Base-by-base conservation (phyloP, 164 flowering plant genomes). In the Annona cherimola region DNA sequence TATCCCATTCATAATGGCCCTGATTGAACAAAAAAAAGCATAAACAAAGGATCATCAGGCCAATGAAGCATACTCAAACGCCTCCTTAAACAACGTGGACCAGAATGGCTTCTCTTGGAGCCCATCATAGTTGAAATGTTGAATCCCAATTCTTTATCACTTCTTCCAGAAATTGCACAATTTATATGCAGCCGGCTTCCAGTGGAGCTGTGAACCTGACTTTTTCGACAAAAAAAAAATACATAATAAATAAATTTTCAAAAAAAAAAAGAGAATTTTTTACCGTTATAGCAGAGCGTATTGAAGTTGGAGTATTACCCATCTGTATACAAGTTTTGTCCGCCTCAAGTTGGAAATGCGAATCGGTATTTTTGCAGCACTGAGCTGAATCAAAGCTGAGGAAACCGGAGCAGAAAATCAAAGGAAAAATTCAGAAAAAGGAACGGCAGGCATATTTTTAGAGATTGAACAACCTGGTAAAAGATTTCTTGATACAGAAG, bases 21-120 rank as follows among this genome's bases (percentile, higher is more conserved):
- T 50, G 57, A 50, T 50, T 50, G 14, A 19, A 57, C 40, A 5
- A 62, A 39, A 62, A 62, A 7, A 20, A 4, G 14, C 35, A 20
- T 62, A 19, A 7, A 5, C 12, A 2, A 5, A 41, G 67, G 44
- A 64, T 42, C 67, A 64, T 61, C 41, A 8, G 6, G 26, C 26
- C 16, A 41, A 18, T 64, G 67, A 43, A 42, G 12, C 55, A 60
- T 86, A 89, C 90, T 86, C 41, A 40, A 77, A 4, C 42, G 69
- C 50, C 42, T 87, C 87, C 79, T 78, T 81, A 20, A 74, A 59
- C 46, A 79, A 35, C 73, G 65, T 77, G 16, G 74, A 55, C 87
- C 82, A 83, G 63, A 78, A 80, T 42, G 91, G 88, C 39, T 84
- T 85, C 44, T 76, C 63, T 26, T 68, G 72, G 2, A 69, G 68